These are phyloP conservation scores for Monsonia emarginata DNA, from an alignment of 441 rosid species.

Conservation along the genomic window DNA sequence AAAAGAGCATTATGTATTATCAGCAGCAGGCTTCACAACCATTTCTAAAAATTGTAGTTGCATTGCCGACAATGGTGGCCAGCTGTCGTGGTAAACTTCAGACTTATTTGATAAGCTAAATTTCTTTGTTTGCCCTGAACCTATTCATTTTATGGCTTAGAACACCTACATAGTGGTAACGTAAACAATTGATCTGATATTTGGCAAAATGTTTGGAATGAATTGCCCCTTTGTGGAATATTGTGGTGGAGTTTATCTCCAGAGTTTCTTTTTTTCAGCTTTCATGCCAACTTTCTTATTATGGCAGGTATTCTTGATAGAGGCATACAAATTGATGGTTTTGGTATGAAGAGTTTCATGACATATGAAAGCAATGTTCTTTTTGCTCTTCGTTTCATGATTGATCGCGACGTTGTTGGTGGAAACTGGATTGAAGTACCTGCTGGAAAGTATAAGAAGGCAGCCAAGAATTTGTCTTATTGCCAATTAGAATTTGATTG, in stretches of 20 bases:
- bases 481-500: conserved; percentile 90
- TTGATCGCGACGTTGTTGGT: conserved; percentile 78
- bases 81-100: conserved; percentile 65
- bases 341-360: conserved; percentile 84
- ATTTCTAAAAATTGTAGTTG: conserved; percentile 82
- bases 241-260: conserved; percentile 1
- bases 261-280: background rate
- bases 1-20: conserved; percentile 82
- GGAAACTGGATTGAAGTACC: conserved; percentile 98
- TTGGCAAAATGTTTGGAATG: background rate
- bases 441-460: conserved; percentile 66
- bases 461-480: conserved; percentile 48
- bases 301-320: conserved; percentile 81
- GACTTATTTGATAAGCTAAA: background rate
- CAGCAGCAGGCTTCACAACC: conserved; percentile 69
- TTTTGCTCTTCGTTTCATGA: conserved; percentile 95
- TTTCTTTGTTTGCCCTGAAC: background rate
- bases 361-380: conserved; percentile 94
- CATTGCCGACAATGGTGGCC: conserved; percentile 88
- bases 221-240: background rate
- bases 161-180: background rate
- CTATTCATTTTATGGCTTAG: background rate
- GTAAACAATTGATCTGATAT: background rate
- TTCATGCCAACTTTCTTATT: conserved; percentile 2
- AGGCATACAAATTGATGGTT: conserved; percentile 88